Evolutionary conservation across 2,329 filamentous ascomycete genomes (phyloP), one percentile per base, ranked within the genome.

Genomic region (Xylaria sp.): DNA sequence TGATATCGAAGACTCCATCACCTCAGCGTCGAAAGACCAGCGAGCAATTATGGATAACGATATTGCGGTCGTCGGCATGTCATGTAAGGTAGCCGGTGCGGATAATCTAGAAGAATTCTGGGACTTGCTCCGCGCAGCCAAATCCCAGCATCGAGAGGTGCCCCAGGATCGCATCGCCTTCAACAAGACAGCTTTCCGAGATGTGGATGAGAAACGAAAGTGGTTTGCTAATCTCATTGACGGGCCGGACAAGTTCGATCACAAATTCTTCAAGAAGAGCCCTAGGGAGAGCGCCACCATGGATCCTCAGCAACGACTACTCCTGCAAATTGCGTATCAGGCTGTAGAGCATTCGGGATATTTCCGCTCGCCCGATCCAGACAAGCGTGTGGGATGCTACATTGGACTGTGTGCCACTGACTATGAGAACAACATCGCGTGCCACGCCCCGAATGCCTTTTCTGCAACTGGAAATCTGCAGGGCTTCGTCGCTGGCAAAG

Each of bases 361-460:
- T 59, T 76, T 75, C 63, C 20, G 52, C 7, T 39, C 57, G 2
- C 23, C 41, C 23, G 46, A 70, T 20, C 23, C 28, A 23, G 56
- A 70, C 6, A 69, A 57, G 20, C 58, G 74, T 18, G 70, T 83
- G 0, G 84, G 83, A 2, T 78, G 75, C 20, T 85, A 80, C 55
- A 70, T 85, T 1, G 82, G 82, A 7, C 63, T 74, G 4, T 76
- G 76, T 34, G 72, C 68, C 0, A 72, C 68, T 1, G 82, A 85
- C 59, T 85, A 85, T 67, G 79, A 84, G 20, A 56, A 79, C 44
- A 84, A 85, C 59, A 70, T 83, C 0, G 77, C 77, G 1, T 79
- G 78, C 37, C 75, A 84, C 44, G 52, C 76, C 0, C 52, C 81
- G 0, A 81, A 73, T 20, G 80, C 82, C 0, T 86, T 78, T 59